Conservation (phyloP, 1,284 basidiomycete species). For the Moesziomyces antarcticus region DNA sequence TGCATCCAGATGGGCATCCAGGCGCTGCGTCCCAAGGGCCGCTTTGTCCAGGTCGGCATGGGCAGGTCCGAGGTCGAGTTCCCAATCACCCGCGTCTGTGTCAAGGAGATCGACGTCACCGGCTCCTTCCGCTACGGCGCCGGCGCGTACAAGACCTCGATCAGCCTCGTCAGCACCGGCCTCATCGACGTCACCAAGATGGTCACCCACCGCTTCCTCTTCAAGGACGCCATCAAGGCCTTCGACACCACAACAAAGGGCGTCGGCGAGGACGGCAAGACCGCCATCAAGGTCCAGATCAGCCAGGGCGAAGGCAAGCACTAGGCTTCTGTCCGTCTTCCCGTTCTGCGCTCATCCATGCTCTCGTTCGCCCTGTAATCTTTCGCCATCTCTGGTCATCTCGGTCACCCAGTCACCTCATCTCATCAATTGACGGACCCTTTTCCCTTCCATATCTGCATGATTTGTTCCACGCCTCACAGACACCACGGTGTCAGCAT, state of each 20-base stretch:
- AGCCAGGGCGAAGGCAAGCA: conserved; percentile 59
- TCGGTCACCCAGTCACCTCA: conserved; percentile 1
- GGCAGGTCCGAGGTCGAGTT: conserved; percentile 67
- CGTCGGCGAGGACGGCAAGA: conserved; percentile 75
- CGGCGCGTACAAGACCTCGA: conserved; percentile 75
- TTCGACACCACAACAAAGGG: conserved; percentile 74
- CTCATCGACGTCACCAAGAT: conserved; percentile 72
- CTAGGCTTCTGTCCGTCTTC: background rate
- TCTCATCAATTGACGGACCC: background rate
- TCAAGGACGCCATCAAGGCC: conserved; percentile 71
- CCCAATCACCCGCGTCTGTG: conserved; percentile 69
- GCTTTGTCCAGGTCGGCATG: conserved; percentile 73
- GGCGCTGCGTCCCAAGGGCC: conserved; percentile 50
- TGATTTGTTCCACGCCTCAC: too few relatives aligned
- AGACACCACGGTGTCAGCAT: too few relatives aligned
- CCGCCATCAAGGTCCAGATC: conserved; percentile 71
- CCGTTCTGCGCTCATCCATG: background rate
- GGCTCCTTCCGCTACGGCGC: conserved; percentile 85
- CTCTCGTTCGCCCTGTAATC: conserved; percentile 1
- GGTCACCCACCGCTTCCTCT: conserved; percentile 73
- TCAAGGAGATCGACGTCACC: conserved; percentile 52
- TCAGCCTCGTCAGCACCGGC: conserved; percentile 72
- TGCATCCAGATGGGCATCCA: conserved; percentile 64
- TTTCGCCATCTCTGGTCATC: conserved; percentile 9
- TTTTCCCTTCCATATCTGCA: too few relatives aligned